A percentile compares a stretch with the other conserved stretches of the same genome.
Evolutionary conservation across 192 early-diverging fungal species (phyloP).

Genomic region (Lobosporangium transversale): DNA sequence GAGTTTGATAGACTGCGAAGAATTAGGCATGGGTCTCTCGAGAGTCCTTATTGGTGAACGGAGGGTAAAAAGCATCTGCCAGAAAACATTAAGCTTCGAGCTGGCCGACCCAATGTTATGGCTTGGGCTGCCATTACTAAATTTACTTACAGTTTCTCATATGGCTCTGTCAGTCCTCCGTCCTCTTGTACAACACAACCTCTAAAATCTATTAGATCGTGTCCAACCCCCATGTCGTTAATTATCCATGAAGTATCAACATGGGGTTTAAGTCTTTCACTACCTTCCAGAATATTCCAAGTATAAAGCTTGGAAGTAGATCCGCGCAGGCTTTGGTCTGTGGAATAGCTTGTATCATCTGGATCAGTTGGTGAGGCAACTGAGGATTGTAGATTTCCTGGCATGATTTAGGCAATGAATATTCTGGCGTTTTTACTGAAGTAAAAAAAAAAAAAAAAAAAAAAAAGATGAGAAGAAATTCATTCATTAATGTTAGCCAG

Average conservation of each 20-base stretch:
- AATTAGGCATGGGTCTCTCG: too few species aligned
- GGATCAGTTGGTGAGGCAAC: neutral
- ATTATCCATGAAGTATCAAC: constrained; percentile 6
- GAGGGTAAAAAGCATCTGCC: too few species aligned
- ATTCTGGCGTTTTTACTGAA: neutral
- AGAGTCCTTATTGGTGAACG: too few species aligned
- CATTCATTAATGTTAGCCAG: constrained; percentile 1
- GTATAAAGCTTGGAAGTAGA: neutral
- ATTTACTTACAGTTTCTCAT: constrained; percentile 23
- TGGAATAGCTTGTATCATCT: neutral
- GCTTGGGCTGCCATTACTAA: too few species aligned
- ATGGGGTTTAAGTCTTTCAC: constrained; percentile 6
- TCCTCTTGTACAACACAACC: constrained; percentile 1
- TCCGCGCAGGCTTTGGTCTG: neutral
- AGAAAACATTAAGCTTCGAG: too few species aligned
- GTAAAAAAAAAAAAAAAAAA: neutral
- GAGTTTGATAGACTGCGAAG: too few species aligned
- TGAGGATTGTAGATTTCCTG: neutral
- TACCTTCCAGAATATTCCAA: neutral
- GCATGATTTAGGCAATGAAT: neutral
- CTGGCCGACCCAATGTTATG: too few species aligned
- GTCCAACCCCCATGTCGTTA: constrained; percentile 6
- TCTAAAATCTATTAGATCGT: constrained; percentile 12
- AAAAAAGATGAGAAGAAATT: neutral
- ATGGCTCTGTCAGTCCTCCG: constrained; percentile 4